Evolutionary conservation across 2,329 filamentous ascomycete genomes (phyloP).

Genomic region (Lasiodiplodia hormozganensis): DNA sequence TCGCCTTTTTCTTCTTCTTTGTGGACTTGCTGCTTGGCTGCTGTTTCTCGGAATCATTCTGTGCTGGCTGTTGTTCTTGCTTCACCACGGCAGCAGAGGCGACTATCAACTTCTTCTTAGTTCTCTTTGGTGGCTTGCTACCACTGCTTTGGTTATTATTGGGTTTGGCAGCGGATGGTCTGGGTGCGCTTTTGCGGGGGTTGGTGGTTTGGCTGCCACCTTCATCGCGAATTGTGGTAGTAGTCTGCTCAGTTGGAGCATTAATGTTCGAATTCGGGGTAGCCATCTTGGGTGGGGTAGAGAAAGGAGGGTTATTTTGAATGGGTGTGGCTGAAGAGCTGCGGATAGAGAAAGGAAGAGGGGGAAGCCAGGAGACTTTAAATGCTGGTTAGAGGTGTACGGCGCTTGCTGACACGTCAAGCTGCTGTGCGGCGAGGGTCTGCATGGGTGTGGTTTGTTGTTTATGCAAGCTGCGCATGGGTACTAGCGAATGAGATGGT

Average conservation of each 20-base stretch:
- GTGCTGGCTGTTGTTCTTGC: neutral
- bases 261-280: no score
- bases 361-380: neutral
- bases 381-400: neutral
- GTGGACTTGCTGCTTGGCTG: neutral
- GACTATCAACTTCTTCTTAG: neutral
- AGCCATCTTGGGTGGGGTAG: no score
- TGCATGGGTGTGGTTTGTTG: neutral
- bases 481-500: neutral
- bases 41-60: no score
- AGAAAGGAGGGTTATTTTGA: no score
- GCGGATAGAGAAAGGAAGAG: neutral
- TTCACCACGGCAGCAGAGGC: neutral
- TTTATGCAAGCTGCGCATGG: neutral
- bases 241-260: no score
- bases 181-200: no score
- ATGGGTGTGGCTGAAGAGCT: neutral
- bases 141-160: no score
- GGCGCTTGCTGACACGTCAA: neutral
- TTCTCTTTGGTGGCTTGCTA: no score
- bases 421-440: neutral
- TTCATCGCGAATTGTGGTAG: no score
- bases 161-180: no score
- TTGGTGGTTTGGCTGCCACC: no score
- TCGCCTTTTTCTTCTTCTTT: neutral